phyloP scores from a whole-genome alignment of 495 filamentous ascomycete genomes.

The Neurospora tetrasperma region DNA sequence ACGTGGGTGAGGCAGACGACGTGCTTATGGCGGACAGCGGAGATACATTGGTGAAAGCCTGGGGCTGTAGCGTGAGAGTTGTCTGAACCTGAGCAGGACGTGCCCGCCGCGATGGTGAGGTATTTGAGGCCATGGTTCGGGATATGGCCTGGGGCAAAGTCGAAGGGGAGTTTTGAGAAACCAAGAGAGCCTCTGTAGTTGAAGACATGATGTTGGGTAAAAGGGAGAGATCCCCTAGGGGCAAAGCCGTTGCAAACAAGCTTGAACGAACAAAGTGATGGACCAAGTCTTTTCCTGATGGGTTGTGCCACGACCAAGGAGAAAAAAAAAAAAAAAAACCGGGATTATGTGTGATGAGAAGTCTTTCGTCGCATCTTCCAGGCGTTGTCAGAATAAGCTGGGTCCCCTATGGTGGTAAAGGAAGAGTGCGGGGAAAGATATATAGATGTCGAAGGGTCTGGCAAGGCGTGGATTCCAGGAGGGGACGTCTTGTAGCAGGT shows the following conservation, averaged over 20 bases:
- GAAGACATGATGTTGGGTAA: constrained; percentile 14
- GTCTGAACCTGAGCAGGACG: constrained; percentile 34
- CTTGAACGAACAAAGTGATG: not conserved
- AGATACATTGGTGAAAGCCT: constrained; percentile 18
- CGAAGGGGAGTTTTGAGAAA: constrained; percentile 1
- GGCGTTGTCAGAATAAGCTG: constrained; percentile 5
- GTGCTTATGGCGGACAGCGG: constrained; percentile 33
- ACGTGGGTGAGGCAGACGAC: constrained; percentile 31
- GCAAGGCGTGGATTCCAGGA: constrained; percentile 6
- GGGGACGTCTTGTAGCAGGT: constrained; percentile 9
- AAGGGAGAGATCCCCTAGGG: not conserved
- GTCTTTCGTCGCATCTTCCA: constrained; percentile 21
- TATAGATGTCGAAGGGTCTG: constrained; percentile 10
- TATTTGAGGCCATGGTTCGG: constrained; percentile 28
- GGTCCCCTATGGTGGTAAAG: constrained; percentile 1
- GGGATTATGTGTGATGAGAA: constrained; percentile 13
- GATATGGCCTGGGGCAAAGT: constrained; percentile 9
- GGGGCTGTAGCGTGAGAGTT: constrained; percentile 21
- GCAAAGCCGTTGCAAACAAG: not conserved
- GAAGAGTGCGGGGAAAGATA: constrained; percentile 17
- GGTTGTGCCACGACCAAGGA: constrained; percentile 3
- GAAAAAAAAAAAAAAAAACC: not conserved
- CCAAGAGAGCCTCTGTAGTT: constrained; percentile 3
- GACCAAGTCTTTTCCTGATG: not conserved
- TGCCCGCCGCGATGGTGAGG: constrained; percentile 23